Base-by-base conservation (phyloP, 768 basidiomycete genomes). In the Clavulina sp. region DNA sequence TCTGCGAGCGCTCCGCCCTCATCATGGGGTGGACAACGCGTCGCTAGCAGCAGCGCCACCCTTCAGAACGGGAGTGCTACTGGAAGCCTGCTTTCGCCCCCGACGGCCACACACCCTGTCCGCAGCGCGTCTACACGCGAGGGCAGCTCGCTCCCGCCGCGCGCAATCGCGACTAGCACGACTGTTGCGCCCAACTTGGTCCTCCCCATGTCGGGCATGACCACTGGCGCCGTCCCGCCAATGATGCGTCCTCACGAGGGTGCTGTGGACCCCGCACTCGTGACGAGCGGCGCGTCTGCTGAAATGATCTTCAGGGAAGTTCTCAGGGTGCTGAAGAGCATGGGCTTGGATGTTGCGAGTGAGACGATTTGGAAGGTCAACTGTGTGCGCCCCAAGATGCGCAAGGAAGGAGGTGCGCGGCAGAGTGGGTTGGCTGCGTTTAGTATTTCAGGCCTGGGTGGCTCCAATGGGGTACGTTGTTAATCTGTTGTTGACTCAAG, bases 291-390 rank as follows among this genome's bases (percentile, higher is more conserved):
- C 21, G 69, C 79, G 5, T 91, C 93, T 32, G 77, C 80, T 1
- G 84, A 86, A 57, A n/a, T n/a, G n/a, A 91, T 97, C 32, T 86
- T 97, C 70, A 76, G 73, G 54, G 85, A 89, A 61, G 76, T 97
- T 29, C 75, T 75, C 60, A 72, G 73, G 55, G 82, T 91, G 9
- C 70, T 99, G 54, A 74, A 78, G 58, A 76, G 75, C 30, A 89
- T 97, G 87, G 95, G 93, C 19, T 70, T 99, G 51, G 89, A 92
- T 53, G 74, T 92, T 53, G 77, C 82, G 59, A 65, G 77, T 30
- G 95, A 99, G 68, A 81, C 79, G 57, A 88, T 95, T 61, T 97
- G 75, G 69, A 92, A 88, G 70, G 81, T 81, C 61, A 71, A 85
- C 54, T 95, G 92, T 62, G 72, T 89, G 29, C 72, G 92, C 23